Percentiles rank a stretch among this genome's conserved stretches.
These are phyloP conservation scores for Corniculantispora saksenae DNA, from an alignment of 2,329 filamentous ascomycete species.

Conservation along the genomic window DNA sequence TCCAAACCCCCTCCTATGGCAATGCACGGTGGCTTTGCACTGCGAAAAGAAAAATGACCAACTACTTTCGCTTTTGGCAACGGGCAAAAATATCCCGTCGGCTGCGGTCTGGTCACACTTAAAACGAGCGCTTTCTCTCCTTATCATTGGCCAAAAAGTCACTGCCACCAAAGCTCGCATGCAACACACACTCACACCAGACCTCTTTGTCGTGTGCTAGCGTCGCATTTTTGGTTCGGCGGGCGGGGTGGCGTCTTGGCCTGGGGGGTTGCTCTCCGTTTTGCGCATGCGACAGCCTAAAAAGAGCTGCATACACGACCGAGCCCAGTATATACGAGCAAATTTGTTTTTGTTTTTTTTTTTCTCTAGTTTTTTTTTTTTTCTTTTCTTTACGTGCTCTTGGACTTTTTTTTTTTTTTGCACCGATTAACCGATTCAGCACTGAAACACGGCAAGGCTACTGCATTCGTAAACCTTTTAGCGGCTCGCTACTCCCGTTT, in stretches of 20 bases:
- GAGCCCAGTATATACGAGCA: too few relatives aligned
- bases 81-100: background rate
- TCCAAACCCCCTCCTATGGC: too few relatives aligned
- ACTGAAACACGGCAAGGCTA: too few relatives aligned
- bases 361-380: background rate
- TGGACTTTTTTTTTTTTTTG: background rate
- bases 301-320: background rate
- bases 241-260: background rate
- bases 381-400: too few relatives aligned
- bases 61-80: background rate
- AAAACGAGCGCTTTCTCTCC: background rate
- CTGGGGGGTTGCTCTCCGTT: too few relatives aligned
- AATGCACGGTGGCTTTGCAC: too few relatives aligned
- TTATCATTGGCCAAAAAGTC: constrained; percentile 3
- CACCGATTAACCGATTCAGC: too few relatives aligned
- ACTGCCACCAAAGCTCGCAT: too few relatives aligned
- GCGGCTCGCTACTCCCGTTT: too few relatives aligned
- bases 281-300: background rate
- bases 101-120: background rate
- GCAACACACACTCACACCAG: background rate
- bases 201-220: background rate
- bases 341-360: background rate
- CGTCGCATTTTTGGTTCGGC: background rate
- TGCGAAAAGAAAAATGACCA: background rate
- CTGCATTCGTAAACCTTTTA: too few relatives aligned